phyloP scores from a whole-genome alignment of 768 basidiomycete genomes.

The Leccinum pellstonianum region DNA sequence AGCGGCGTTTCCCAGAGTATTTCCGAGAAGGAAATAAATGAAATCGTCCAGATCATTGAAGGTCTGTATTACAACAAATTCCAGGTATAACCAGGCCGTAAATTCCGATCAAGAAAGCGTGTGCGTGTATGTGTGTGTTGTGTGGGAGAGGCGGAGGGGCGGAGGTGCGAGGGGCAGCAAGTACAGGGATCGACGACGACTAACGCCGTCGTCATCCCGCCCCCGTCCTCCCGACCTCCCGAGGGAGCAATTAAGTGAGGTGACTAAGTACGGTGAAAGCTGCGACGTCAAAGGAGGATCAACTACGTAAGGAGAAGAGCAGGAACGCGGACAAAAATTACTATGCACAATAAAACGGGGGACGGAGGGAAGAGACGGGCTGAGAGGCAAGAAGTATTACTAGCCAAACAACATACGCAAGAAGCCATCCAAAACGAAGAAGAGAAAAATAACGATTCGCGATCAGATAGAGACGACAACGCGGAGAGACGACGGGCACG shows the following conservation, averaged over 20 bases:
- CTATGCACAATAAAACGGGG: constrained; percentile 26
- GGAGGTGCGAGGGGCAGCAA: neutral
- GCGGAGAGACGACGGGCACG: constrained; percentile 9
- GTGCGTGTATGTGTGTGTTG: neutral
- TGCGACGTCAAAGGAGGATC: constrained; percentile 15
- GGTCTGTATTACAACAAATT: constrained; percentile 36
- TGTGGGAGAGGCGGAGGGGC: neutral
- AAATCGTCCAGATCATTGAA: constrained; percentile 24
- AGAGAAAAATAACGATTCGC: constrained; percentile 1
- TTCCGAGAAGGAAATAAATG: neutral
- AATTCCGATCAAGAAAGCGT: constrained; percentile 27
- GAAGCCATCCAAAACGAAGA: constrained; percentile 17
- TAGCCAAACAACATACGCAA: constrained; percentile 24
- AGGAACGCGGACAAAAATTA: constrained; percentile 3
- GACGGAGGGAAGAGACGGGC: neutral
- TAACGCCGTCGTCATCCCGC: constrained; percentile 7
- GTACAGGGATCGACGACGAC: constrained; percentile 6
- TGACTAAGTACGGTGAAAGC: constrained; percentile 24
- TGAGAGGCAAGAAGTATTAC: constrained; percentile 6
- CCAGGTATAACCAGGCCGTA: constrained; percentile 35
- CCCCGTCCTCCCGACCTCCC: neutral
- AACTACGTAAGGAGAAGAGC: neutral
- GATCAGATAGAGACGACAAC: constrained; percentile 8
- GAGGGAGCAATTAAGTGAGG: constrained; percentile 20
- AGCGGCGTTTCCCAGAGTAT: neutral